Base-by-base conservation (phyloP, 2,329 filamentous ascomycete species). In the Exserohilum rostratum region DNA sequence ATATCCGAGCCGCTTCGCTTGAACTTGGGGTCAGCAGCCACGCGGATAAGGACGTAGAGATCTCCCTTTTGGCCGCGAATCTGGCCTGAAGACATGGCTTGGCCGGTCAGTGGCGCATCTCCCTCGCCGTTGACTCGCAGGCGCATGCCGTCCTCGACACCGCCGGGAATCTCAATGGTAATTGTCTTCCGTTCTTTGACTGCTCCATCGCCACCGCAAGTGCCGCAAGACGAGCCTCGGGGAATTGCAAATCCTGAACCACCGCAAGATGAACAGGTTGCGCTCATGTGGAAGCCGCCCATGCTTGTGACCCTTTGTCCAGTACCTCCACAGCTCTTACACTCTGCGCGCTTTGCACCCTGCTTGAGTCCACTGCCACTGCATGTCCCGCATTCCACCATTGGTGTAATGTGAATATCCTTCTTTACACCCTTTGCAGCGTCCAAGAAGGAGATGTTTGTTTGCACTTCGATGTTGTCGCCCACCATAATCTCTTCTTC, bases 91-190 rank as follows among this genome's bases (percentile, higher is more conserved):
- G 87, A 85, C 29, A 85, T 83, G 13, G 85, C 81, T 20, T 86
- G 83, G 39, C 91, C 91, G 20, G 90, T 93, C 7, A 87, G 81
- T 18, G 95, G 89, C 13, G 91, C 88, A 70, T 99, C 93, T 62
- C 95, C 95, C 70, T 96, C 92, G 22, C 90, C 90, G 54, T 87
- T 86, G 25, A 99, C 85, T 47, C 91, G 85, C 67, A 99, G 79
- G 53, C 91, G 86, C 93, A 98, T 98, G 50, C 93, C 93, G 73
- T 99, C 93, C 73, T 98, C 95, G 29, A 99, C 92, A 61, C 95
- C 95, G 18, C 90, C 92, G 1, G 95, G 95, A 40, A 99, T 97
- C 66, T 98, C 93, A 38, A 99, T 85, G 25, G 85, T 89, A 45
- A 99, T 87, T 0, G 90, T 91, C 79, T 90, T 91, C 58, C 87